These are phyloP conservation scores for Balamuthia mandrillaris DNA, from an alignment of 208 protist species.

Conservation along the genomic window DNA sequence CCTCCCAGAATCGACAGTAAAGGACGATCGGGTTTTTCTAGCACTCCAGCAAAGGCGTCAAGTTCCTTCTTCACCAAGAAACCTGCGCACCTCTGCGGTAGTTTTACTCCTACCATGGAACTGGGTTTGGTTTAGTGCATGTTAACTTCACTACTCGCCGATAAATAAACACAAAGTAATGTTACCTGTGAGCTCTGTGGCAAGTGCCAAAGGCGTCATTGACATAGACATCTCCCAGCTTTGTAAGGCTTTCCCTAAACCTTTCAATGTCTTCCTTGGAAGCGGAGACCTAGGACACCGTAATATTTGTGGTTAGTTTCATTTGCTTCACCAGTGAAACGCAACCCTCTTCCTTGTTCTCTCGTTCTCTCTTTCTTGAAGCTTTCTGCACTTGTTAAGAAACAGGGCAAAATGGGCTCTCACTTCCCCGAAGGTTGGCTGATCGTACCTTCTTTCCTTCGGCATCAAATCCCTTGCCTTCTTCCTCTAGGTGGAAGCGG, in stretches of 20 bases:
- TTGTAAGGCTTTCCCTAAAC: constrained; percentile 81
- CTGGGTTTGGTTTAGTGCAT: too few species aligned
- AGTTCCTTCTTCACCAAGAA: constrained; percentile 98
- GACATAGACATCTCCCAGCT: constrained; percentile 96
- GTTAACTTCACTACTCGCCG: constrained; percentile 41
- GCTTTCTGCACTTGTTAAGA: too few species aligned
- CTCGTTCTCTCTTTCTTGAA: constrained; percentile 31
- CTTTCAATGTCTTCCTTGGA: constrained; percentile 55
- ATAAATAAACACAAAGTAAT: constrained; percentile 39
- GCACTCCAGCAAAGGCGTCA: constrained; percentile 92
- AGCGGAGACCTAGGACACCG: too few species aligned
- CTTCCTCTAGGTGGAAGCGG: constrained; percentile 96
- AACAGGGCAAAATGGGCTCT: not conserved
- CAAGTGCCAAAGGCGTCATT: constrained; percentile 98
- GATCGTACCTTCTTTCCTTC: constrained; percentile 68
- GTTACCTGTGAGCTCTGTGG: constrained; percentile 90
- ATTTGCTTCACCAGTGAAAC: too few species aligned
- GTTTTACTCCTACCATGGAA: constrained; percentile 79
- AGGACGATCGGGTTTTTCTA: constrained; percentile 76
- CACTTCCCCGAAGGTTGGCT: not conserved
- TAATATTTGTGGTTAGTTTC: constrained; percentile 58
- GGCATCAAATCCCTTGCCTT: constrained; percentile 79
- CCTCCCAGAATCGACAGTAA: constrained; percentile 96
- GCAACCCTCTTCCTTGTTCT: too few species aligned
- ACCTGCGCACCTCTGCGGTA: constrained; percentile 84